Base-by-base conservation (phyloP, 1,284 basidiomycete species). In the Pseudozyma sp. region DNA sequence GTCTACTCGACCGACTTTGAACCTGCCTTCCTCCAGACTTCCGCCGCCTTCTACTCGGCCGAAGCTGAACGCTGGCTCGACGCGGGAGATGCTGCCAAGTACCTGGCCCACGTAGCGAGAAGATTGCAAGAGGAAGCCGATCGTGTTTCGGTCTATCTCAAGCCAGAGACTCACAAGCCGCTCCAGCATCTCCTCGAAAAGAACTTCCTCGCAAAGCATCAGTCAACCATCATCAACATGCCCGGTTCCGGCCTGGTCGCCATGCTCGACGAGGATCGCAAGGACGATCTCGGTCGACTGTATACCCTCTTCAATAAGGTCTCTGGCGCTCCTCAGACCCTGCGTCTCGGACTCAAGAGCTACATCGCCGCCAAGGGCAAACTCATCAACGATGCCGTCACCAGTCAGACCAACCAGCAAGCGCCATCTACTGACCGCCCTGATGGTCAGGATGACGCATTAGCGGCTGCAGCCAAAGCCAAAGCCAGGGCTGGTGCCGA, bases 1-100 rank as follows among this genome's bases (percentile, higher is more conserved):
- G 90, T 98, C 7, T 99, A 99, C 86, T 89, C 90, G 74, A 88
- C 88, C 57, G 91, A 94, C 79, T 88, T 99, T 55, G 95, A 99
- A 85, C 92, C 93, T 0, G 88, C 89, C 0, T 89, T 99, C 66
- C 86, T 99, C 46, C 86, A 87, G 33, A 91, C 94, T 72, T 95
- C 92, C 70, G 88, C 90, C 57, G 86, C 86, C 16, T 99, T 94
- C 85, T 99, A 98, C 83, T 87, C 87, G 65, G 85, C 87, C 4
- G 94, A 99, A 84, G 92, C 92, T 3, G 85, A 89, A 61, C 87
- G 87, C 58, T 85, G 95, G 59, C 86, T 96, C 43, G 89, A 91
- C 66, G 88, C 87, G 0, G 92, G 90, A 73, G 91, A 94, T 85
- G 91, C 94, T 0, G 87, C 93, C 8, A 90, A 92, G 69, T 99